Percentiles rank a stretch among this genome's conserved stretches.
Evolutionary conservation across 192 early-diverging fungal genomes (phyloP).

Genomic region (Rhizophagus clarus): DNA sequence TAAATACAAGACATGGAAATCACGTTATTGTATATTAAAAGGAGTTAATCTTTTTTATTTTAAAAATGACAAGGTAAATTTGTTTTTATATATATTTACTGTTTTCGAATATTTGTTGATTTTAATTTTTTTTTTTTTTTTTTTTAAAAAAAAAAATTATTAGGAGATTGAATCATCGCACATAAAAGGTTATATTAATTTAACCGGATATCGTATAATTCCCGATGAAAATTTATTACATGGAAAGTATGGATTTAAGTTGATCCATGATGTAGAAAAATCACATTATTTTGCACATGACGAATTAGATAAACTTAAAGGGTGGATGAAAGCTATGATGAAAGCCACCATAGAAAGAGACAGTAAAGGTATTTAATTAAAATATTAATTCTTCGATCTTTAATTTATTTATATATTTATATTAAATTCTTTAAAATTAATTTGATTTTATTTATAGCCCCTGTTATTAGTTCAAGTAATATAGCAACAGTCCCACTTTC

Average conservation of each 20-base stretch:
- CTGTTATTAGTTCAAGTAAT: slow-evolving; percentile 63
- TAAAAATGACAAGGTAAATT: slow-evolving; percentile 46
- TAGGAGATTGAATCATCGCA: background rate
- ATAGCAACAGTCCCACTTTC: slow-evolving; percentile 58
- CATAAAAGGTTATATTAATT: slow-evolving; percentile 60
- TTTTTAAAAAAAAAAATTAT: too few relatives aligned
- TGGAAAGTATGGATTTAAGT: slow-evolving; percentile 67
- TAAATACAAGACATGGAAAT: slow-evolving; percentile 65
- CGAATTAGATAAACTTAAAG: slow-evolving; percentile 48
- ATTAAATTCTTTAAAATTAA: background rate
- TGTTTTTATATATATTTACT: too few relatives aligned
- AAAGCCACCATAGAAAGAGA: slow-evolving; percentile 65
- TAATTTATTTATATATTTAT: background rate
- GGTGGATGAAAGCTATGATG: slow-evolving; percentile 64
- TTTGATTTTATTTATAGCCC: slow-evolving; percentile 36
- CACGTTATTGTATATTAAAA: slow-evolving; percentile 64
- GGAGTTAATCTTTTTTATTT: slow-evolving; percentile 62
- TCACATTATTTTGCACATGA: slow-evolving; percentile 66
- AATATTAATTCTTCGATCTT: background rate
- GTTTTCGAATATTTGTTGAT: background rate
- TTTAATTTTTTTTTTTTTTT: background rate
- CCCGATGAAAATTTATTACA: slow-evolving; percentile 61
- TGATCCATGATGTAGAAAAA: slow-evolving; percentile 56
- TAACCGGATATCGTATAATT: slow-evolving; percentile 61
- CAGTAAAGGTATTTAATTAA: slow-evolving; percentile 37